Percentiles rank a stretch among this genome's conserved stretches.
These are phyloP conservation scores for Scutellaria barbata DNA, from an alignment of 257 asterid genomes.

Conservation along the genomic window DNA sequence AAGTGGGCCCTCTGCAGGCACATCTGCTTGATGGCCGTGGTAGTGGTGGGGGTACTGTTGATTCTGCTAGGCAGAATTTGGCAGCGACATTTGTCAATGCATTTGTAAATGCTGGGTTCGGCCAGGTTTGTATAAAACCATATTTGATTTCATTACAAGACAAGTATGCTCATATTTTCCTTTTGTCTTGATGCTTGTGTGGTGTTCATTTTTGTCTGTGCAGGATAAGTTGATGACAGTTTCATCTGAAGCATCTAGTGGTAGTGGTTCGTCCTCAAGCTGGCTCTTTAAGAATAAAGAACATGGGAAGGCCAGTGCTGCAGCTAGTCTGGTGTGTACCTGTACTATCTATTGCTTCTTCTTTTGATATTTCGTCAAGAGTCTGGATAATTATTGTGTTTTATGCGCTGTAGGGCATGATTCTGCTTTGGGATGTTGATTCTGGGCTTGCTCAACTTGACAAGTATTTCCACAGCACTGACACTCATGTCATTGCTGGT, in stretches of 20 bases:
- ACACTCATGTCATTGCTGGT: slow-evolving; percentile 75
- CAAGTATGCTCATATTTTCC: background rate
- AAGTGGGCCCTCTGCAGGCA: slow-evolving; percentile 56
- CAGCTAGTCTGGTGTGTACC: slow-evolving; percentile 84
- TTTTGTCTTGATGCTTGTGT: background rate
- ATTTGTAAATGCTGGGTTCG: slow-evolving; percentile 97
- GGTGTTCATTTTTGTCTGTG: slow-evolving; percentile 15
- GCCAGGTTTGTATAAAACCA: slow-evolving; percentile 60
- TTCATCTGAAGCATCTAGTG: slow-evolving; percentile 79
- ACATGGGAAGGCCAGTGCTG: slow-evolving; percentile 96
- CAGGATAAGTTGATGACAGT: slow-evolving; percentile 96
- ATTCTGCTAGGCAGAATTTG: slow-evolving; percentile 96
- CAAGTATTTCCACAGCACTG: slow-evolving; percentile 86
- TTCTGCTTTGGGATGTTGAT: slow-evolving; percentile 94
- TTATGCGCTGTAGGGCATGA: slow-evolving; percentile 73
- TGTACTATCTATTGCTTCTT: slow-evolving; percentile 4
- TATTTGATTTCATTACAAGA: background rate
- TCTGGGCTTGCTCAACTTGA: slow-evolving; percentile 95
- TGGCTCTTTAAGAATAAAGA: slow-evolving; percentile 97
- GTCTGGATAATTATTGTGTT: slow-evolving; percentile 32
- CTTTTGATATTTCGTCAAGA: background rate
- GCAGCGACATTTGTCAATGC: slow-evolving; percentile 99
- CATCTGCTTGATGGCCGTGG: slow-evolving; percentile 95
- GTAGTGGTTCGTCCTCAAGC: slow-evolving; percentile 77
- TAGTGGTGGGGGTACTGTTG: slow-evolving; percentile 84